Conservation (phyloP, 345 rosid genomes). For the Anastatica hierochuntica region DNA sequence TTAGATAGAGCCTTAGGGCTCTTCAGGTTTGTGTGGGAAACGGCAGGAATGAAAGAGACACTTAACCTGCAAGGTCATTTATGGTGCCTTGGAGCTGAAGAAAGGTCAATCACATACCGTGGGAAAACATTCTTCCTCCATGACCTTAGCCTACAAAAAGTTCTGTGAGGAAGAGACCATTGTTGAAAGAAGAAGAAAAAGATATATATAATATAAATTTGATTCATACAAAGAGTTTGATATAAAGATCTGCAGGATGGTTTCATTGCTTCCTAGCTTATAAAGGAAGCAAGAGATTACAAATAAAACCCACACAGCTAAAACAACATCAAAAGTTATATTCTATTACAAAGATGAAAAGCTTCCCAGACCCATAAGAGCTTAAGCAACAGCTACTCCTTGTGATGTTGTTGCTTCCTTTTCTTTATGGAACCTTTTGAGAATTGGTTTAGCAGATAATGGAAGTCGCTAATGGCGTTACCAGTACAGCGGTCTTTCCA, state of each 20-base stretch:
- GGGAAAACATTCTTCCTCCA: slow-evolving; percentile 53
- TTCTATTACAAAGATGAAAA: slow-evolving; percentile 14
- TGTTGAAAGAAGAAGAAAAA: neutral
- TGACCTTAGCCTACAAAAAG: slow-evolving; percentile 40
- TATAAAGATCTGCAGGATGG: neutral
- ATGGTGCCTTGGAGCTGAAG: slow-evolving; percentile 53
- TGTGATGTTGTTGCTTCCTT: neutral
- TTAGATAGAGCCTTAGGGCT: slow-evolving; percentile 56
- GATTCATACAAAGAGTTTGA: slow-evolving; percentile 9
- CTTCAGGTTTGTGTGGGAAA: slow-evolving; percentile 63
- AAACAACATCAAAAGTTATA: slow-evolving; percentile 16
- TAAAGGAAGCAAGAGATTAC: slow-evolving; percentile 3
- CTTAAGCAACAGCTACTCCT: neutral
- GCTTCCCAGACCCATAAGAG: neutral
- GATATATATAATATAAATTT: slow-evolving; percentile 5
- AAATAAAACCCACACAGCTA: slow-evolving; percentile 15
- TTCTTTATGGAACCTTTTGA: neutral
- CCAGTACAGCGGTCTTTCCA: slow-evolving; percentile 55
- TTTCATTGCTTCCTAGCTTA: neutral
- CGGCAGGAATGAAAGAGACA: slow-evolving; percentile 53
- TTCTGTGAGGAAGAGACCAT: neutral
- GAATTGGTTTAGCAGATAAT: slow-evolving; percentile 32
- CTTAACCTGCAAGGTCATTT: slow-evolving; percentile 59
- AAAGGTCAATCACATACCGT: slow-evolving; percentile 30
- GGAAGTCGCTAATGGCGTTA: slow-evolving; percentile 44